A percentile compares a stretch with the other conserved stretches of the same genome.
Conservation (phyloP, 257 asterid species). For the Pogostemon cablin region DNA sequence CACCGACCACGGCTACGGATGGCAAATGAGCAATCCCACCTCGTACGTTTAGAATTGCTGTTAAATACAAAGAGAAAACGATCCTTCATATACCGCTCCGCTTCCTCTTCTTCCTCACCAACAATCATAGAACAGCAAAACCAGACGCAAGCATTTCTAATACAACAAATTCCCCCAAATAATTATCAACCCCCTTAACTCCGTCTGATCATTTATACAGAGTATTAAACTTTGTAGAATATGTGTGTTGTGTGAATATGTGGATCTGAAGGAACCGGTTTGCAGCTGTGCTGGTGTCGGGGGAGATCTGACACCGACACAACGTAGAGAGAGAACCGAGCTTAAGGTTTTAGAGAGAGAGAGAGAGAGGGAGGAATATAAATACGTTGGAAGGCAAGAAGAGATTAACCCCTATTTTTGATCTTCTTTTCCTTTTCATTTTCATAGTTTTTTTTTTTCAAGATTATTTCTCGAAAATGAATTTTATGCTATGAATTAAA, state of each 20-base stretch:
- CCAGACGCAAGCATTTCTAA: conserved; percentile 31
- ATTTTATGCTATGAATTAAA: too few relatives aligned
- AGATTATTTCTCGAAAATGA: too few relatives aligned
- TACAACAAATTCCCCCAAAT: conserved; percentile 9
- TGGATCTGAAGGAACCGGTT: conserved; percentile 52
- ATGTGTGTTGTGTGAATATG: conserved; percentile 29
- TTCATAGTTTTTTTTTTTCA: too few relatives aligned
- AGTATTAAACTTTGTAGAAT: conserved; percentile 5
- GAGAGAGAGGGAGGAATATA: not conserved
- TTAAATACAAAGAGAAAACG: conserved; percentile 41
- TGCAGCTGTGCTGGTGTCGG: conserved; percentile 38
- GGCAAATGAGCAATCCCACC: conserved; percentile 67
- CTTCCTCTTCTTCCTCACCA: conserved; percentile 46
- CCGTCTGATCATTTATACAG: conserved; percentile 25
- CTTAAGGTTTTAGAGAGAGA: conserved; percentile 34
- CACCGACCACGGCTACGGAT: conserved; percentile 74
- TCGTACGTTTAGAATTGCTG: conserved; percentile 50
- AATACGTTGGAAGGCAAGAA: not conserved
- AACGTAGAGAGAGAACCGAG: conserved; percentile 31
- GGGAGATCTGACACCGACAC: conserved; percentile 65
- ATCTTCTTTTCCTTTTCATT: too few relatives aligned
- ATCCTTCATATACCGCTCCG: conserved; percentile 64
- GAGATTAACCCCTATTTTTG: not conserved
- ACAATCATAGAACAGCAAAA: conserved; percentile 48
- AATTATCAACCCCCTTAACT: conserved; percentile 1